phyloP scores from a whole-genome alignment of 257 asterid species.

The Solanum habrochaites region DNA sequence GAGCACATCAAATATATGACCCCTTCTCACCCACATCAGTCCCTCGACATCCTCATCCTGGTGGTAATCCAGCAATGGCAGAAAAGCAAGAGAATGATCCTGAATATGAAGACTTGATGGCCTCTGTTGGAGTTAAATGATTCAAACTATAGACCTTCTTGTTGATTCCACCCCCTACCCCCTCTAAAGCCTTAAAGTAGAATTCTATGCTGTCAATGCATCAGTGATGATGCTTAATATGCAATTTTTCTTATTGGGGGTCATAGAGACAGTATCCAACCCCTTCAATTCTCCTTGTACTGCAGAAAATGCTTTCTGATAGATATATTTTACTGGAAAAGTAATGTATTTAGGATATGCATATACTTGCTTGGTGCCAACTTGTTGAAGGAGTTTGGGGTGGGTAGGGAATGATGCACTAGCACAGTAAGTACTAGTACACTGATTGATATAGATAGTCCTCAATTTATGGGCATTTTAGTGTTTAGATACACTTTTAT shows the following conservation, averaged over 20 bases:
- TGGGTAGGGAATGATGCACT: neutral
- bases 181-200: neutral
- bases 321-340: neutral
- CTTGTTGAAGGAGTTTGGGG: neutral
- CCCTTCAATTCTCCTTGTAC: neutral
- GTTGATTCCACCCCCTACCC: neutral
- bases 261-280: neutral
- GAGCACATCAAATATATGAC: constrained; percentile 57
- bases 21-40: constrained; percentile 68
- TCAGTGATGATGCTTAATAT: neutral
- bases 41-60: constrained; percentile 31
- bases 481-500: neutral
- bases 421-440: neutral
- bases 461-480: neutral
- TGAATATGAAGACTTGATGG: constrained; percentile 80
- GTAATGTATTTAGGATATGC: neutral
- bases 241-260: neutral
- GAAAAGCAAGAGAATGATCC: constrained; percentile 53
- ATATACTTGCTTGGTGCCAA: neutral
- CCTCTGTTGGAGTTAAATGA: constrained; percentile 73
- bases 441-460: neutral
- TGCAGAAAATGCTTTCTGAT: neutral
- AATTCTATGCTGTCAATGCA: neutral
- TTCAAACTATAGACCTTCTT: neutral
- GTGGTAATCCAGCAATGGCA: constrained; percentile 23